Percentiles rank a stretch among this genome's conserved stretches.
Evolutionary conservation across 352 stramenopile genomes (phyloP).

Genomic region (Pythium coloratum): DNA sequence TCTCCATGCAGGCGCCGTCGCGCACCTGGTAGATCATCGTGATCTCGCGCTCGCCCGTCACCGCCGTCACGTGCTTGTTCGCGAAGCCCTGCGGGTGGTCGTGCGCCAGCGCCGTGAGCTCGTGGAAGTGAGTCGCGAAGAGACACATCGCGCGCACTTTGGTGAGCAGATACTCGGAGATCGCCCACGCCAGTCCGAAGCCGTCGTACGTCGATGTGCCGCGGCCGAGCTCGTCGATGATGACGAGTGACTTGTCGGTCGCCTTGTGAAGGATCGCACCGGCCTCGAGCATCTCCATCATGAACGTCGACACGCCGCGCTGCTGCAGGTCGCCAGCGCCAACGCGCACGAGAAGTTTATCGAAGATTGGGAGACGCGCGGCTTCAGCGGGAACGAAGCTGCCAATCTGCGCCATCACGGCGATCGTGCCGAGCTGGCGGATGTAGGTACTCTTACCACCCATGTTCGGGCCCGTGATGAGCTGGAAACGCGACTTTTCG

Average conservation of each 20-base stretch:
- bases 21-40: conserved; percentile 93
- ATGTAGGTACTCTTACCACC: conserved; percentile 99
- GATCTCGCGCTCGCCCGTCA: conserved; percentile 78
- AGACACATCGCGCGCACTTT: conserved; percentile 87
- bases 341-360: conserved; percentile 96
- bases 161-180: conserved; percentile 96
- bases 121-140: conserved; percentile 99
- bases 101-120: conserved; percentile 94
- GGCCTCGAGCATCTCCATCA: conserved; percentile 99
- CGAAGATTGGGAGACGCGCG: conserved; percentile 93
- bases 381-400: conserved; percentile 94
- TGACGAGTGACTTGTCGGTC: conserved; percentile 94
- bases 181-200: conserved; percentile 96
- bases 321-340: conserved; percentile 97
- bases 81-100: conserved; percentile 72
- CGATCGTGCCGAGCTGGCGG: conserved; percentile 94
- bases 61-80: conserved; percentile 97
- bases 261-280: conserved; percentile 95
- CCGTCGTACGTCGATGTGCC: conserved; percentile 98
- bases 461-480: conserved; percentile 99
- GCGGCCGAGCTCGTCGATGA: conserved; percentile 99
- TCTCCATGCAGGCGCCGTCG: conserved; percentile 95
- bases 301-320: conserved; percentile 98
- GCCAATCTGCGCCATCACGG: conserved; percentile 96
- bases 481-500: conserved; percentile 87